A percentile compares a stretch with the other conserved stretches of the same genome.
Conservation (phyloP, 352 stramenopile genomes). For the Globisporangium spiculum region DNA sequence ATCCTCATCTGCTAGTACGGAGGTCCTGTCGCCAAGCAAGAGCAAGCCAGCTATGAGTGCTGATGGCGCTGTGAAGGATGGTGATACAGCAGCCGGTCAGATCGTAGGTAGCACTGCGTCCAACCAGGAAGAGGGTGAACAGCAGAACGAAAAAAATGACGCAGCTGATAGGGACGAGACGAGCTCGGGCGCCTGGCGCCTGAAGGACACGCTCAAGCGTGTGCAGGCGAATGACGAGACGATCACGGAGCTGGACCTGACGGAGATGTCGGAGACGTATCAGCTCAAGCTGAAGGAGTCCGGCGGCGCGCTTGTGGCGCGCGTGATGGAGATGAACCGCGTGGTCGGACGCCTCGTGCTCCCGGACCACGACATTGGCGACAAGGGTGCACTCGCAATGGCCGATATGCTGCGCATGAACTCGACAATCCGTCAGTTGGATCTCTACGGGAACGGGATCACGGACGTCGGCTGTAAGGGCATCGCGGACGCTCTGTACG, state of each 20-base stretch:
- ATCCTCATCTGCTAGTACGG: background rate
- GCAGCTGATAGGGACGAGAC: background rate
- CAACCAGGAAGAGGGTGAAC: conserved; percentile 5
- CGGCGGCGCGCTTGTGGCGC: conserved; percentile 41
- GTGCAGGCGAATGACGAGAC: conserved; percentile 51
- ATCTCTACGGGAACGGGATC: conserved; percentile 52
- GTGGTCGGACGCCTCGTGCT: conserved; percentile 44
- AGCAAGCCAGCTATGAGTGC: background rate
- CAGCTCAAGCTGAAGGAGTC: conserved; percentile 32
- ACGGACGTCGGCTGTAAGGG: conserved; percentile 25
- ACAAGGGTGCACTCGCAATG: conserved; percentile 42
- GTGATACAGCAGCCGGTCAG: background rate
- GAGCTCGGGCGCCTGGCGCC: conserved; percentile 3
- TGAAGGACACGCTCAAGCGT: conserved; percentile 56
- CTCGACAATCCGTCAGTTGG: conserved; percentile 45
- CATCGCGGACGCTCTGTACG: conserved; percentile 41
- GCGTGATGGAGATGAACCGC: conserved; percentile 50
- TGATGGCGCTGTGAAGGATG: background rate
- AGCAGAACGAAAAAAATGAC: background rate
- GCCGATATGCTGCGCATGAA: conserved; percentile 51
- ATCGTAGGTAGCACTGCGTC: background rate
- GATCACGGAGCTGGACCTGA: conserved; percentile 55
- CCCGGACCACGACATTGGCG: conserved; percentile 50
- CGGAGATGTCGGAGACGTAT: conserved; percentile 50
- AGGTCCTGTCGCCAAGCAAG: background rate